Evolutionary conservation across 208 protist species (phyloP), one percentile per base, ranked within the genome.

Genomic region (Acanthamoeba divionensis): DNA sequence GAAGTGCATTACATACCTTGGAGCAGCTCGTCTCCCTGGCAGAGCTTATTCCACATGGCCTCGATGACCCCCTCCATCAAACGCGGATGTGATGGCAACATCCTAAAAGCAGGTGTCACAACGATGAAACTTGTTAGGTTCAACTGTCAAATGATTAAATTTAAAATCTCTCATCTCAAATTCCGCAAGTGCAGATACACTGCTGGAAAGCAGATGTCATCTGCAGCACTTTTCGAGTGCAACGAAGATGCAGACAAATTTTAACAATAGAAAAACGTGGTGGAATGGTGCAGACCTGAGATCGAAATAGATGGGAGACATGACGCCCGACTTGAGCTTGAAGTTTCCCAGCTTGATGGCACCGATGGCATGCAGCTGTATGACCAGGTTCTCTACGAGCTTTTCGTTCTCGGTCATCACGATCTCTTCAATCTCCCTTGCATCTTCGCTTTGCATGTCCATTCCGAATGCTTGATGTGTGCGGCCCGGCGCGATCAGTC

Each of bases 231-330:
- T n/a, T n/a, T n/a, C n/a, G n/a, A n/a, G n/a, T n/a, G n/a, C n/a
- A n/a, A n/a, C n/a, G n/a, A n/a, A n/a, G n/a, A n/a, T n/a, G n/a
- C n/a, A n/a, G n/a, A n/a, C n/a, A n/a, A n/a, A n/a, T n/a, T n/a
- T n/a, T n/a, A n/a, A n/a, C n/a, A n/a, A n/a, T n/a, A n/a, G n/a
- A n/a, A n/a, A n/a, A n/a, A n/a, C n/a, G n/a, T n/a, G n/a, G 97
- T 96, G 92, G 95, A 97, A 12, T 96, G 97, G 29, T 97, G 96
- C 26, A 98, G 97, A 96, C 66, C 98, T 95, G 8, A 99, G 95
- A 92, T 99, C 98, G 12, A 99, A 95, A 93, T 99, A 99, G 77
- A 99, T 97, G 31, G 97, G 97, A 45, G 97, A 98, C 38, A 91
- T 96, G 57, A 98, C 97, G 48, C 98, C 98, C 13, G 95, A 97